phyloP scores from a whole-genome alignment of 371 early-diverging fungal species.

The Syncephalastrum sp. region DNA sequence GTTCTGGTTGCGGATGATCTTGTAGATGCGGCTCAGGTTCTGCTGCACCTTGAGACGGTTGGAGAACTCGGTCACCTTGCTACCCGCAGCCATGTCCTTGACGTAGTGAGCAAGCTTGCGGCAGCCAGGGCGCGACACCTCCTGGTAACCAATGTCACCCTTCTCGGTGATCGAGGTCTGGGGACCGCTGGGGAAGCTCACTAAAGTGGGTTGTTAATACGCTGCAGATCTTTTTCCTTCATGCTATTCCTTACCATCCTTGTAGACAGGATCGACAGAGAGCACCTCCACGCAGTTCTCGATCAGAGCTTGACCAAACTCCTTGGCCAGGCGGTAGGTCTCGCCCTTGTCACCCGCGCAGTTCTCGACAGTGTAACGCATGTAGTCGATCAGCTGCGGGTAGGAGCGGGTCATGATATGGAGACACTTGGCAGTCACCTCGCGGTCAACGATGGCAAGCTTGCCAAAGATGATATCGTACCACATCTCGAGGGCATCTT shows the following conservation, averaged over 20 bases:
- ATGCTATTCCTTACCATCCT: constrained; percentile 63
- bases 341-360: constrained; percentile 76
- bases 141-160: constrained; percentile 84
- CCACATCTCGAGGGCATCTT: constrained; percentile 88
- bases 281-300: constrained; percentile 87
- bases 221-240: background rate
- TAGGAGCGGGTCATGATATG: constrained; percentile 93
- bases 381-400: constrained; percentile 77
- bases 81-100: constrained; percentile 70
- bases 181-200: constrained; percentile 79
- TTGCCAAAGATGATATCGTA: constrained; percentile 93
- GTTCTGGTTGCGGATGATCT: constrained; percentile 75
- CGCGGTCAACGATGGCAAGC: constrained; percentile 87
- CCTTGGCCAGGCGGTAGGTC: constrained; percentile 81
- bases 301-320: constrained; percentile 78
- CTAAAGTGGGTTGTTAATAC: constrained; percentile 15
- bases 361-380: constrained; percentile 83
- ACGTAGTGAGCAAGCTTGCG: constrained; percentile 73
- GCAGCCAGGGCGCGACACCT: constrained; percentile 68
- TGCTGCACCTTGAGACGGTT: constrained; percentile 79
- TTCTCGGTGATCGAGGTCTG: constrained; percentile 72
- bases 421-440: constrained; percentile 87
- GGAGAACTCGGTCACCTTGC: constrained; percentile 67
- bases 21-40: constrained; percentile 74
- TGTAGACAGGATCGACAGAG: constrained; percentile 78